These are phyloP conservation scores for Boletellus ananiceps DNA, from an alignment of 768 basidiomycete genomes.

Conservation along the genomic window DNA sequence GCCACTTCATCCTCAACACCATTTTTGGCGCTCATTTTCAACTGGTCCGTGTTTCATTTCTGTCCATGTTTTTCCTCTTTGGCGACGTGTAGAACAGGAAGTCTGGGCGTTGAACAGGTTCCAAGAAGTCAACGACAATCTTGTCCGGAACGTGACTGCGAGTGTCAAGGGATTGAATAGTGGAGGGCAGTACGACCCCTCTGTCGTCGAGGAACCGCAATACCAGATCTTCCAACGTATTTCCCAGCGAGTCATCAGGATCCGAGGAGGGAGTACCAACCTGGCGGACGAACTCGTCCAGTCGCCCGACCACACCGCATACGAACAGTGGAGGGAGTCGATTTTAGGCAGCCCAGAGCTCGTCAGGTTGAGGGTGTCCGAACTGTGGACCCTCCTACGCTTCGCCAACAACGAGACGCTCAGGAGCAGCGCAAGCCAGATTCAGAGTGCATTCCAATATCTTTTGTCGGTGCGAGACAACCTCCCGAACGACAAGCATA, in stretches of 20 bases:
- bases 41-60: neutral
- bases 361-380: neutral
- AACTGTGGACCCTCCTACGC: slow-evolving; percentile 5
- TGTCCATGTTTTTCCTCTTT: too few relatives aligned
- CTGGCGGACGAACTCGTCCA: neutral
- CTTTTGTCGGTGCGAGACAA: neutral
- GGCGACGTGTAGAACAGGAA: neutral
- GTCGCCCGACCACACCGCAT: slow-evolving; percentile 1
- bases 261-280: neutral
- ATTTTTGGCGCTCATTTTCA: slow-evolving; percentile 4
- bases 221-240: slow-evolving; percentile 1
- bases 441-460: slow-evolving; percentile 3
- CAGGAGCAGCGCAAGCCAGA: neutral
- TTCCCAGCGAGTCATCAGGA: slow-evolving; percentile 6
- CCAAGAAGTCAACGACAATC: slow-evolving; percentile 4
- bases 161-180: slow-evolving; percentile 7
- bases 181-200: slow-evolving; percentile 1
- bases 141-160: slow-evolving; percentile 3
- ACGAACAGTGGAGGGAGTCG: slow-evolving; percentile 2
- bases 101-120: slow-evolving; percentile 9
- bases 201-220: slow-evolving; percentile 1
- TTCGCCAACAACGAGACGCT: slow-evolving; percentile 1
- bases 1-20: neutral
- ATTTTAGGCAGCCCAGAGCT: neutral
- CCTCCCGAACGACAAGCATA: slow-evolving; percentile 1